Percentiles rank a stretch among this genome's conserved stretches.
Evolutionary conservation across 2,329 filamentous ascomycete genomes (phyloP).

Genomic region (Lachnum nothofagi): DNA sequence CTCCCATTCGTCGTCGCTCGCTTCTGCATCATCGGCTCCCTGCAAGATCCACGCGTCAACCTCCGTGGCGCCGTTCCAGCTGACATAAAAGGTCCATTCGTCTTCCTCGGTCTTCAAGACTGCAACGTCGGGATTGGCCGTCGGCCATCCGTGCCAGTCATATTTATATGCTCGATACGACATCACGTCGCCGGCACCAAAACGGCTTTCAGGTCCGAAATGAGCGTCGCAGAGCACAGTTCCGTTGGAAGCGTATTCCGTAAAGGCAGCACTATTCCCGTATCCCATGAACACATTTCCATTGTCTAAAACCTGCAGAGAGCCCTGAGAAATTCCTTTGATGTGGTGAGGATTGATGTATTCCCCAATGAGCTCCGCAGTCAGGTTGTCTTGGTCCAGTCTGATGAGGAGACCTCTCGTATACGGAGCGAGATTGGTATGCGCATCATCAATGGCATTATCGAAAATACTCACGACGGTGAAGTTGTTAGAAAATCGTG

Average conservation of each 20-base stretch:
- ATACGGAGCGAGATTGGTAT: background rate
- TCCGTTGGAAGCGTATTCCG: constrained; percentile 41
- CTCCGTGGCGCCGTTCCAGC: background rate
- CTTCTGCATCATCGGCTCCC: too few species aligned
- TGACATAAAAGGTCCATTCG: background rate
- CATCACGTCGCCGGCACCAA: constrained; percentile 27
- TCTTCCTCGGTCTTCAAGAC: constrained; percentile 27
- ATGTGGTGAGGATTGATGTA: constrained; percentile 37
- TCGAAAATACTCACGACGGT: constrained; percentile 27
- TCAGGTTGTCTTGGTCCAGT: constrained; percentile 38
- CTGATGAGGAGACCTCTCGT: constrained; percentile 36
- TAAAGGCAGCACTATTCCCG: constrained; percentile 45
- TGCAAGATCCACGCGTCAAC: too few species aligned
- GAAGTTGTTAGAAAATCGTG: constrained; percentile 32
- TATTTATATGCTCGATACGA: constrained; percentile 36
- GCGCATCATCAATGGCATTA: constrained; percentile 4
- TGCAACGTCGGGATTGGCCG: constrained; percentile 32
- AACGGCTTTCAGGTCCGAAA: constrained; percentile 31
- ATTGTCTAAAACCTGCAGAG: constrained; percentile 39
- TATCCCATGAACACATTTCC: constrained; percentile 45
- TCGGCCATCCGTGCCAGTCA: constrained; percentile 34
- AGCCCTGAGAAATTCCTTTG: constrained; percentile 40
- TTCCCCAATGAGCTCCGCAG: constrained; percentile 37
- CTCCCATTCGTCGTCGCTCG: too few species aligned
- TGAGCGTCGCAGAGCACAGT: constrained; percentile 40